Evolutionary conservation across 345 rosid species (phyloP), one percentile per base, ranked within the genome.

Genomic region (Zanthoxylum bungeanum): DNA sequence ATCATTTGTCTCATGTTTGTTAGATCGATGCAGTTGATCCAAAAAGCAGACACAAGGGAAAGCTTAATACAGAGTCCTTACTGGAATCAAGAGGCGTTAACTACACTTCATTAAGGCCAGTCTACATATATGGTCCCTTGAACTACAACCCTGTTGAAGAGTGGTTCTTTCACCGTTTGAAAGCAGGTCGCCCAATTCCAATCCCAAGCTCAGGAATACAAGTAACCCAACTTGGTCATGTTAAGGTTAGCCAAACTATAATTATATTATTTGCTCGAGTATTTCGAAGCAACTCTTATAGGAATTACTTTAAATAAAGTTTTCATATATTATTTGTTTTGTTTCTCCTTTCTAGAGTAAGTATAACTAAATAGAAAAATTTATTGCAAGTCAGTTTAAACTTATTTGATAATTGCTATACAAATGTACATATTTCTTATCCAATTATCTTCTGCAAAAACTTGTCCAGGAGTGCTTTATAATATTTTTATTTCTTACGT

Each of bases 81-180:
- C 75, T 91, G 25, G 75, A 74, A 70, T 79, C 91, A 64, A 95
- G 75, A 30, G 93, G 75, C 67, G 98, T 92, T 66, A 95, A 95
- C 79, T 95, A 92, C 89, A 92, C 99, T 77, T 92, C 99, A 10
- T 22, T 95, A 16, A 85, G 99, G 75, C 94, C 99, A 5, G 98
- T 95, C 65, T 95, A 92, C 82, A 95, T 95, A 56, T 95, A 95
- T 34, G 98, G 99, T 19, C 98, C 97, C 68, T 79, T 95, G 82
- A 95, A 95, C 85, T 95, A 95, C 86, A 92, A 92, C 80, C 98
- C 98, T 10, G 97, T 95, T 1, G 97, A 95, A 85, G 98, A 95
- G 79, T 95, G 99, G 98, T 95, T 92, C 86, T 92, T 92, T 70
- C 99, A 92, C 85, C 83, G 98, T 46, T 80, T 95, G 74, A 95